Evolutionary conservation across 208 protist genomes (phyloP), one percentile per base, ranked within the genome.

Genomic region (Wallacemonas sp.): DNA sequence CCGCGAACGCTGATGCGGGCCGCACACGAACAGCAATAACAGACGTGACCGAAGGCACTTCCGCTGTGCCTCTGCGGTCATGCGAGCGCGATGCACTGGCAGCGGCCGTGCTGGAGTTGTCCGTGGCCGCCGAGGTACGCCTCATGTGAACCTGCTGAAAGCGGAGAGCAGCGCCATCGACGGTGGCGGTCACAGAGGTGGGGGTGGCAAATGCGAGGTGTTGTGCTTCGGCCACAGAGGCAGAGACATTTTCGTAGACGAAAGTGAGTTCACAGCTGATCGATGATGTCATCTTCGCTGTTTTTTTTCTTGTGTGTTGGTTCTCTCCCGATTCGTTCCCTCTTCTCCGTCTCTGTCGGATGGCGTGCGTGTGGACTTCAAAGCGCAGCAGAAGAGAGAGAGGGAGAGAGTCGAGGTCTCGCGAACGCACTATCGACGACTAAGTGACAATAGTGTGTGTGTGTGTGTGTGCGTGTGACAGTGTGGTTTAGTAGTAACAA

Each of bases 211-310:
- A 58, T 8, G 52, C 32, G 26, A 58, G 52, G 27, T 21, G 12
- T 19, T 26, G 52, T n/a, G 34, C 29, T 16, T 12, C 52, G n/a
- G 52, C 52, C 5, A 39, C 14, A 4, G n/a, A 6, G 17, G n/a
- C 4, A 3, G 52, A 43, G 17, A 39, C 52, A 12, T 12, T 58
- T 39, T 58, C 52, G 30, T 58, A 58, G 30, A 39, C 14, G 23
- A 58, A 58, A 16, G 38, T 30, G 14, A 39, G 30, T 16, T 58
- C 30, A 21, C 52, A 58, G 52, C 32, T 58, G 52, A 58, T 58
- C 12, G 52, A 39, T 41, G 52, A 16, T 39, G 52, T 5, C 52
- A 58, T 58, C n/a, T n/a, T n/a, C n/a, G n/a, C n/a, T n/a, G n/a
- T 41, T 14, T 6, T 41, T 41, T 14, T 41, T 41, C 9, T 41